Base-by-base conservation (phyloP, 2,329 filamentous ascomycete genomes). In the Fusarium sp. region DNA sequence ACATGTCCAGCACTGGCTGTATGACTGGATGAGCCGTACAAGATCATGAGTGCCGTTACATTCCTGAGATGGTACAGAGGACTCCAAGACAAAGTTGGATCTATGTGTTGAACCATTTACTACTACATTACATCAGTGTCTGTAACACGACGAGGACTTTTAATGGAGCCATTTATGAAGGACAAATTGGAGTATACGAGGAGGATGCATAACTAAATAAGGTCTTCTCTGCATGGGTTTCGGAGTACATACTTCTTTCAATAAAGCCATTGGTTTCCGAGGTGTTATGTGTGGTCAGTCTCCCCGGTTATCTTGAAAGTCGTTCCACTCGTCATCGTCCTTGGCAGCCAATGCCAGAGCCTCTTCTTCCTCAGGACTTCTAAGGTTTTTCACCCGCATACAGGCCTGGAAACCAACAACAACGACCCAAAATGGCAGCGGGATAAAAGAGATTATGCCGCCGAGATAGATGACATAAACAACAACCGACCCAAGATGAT, bases 41-140 rank as follows among this genome's bases (percentile, higher is more conserved):
- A 39, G 46, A 41, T 53, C 59, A 23, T 42, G 48, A 57, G 43
- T 9, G 20, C 23, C 20, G 51, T 59, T 50, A 50, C 51, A 39
- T 47, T 48, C 8, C 41, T 61, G n/a, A 31, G 31, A 66, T 52
- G 42, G 41, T 36, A 58, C 45, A 48, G 35, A 27, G 58, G 35
- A 37, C 36, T 52, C 46, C 49, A 41, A 48, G 46, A 41, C 45
- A 58, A 48, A 41, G 33, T 65, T 62, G 65, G 65, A 31, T 66
- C 65, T 35, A 41, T 39, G 43, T 58, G 50, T 42, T 52, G 31
- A 48, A 52, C 41, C 50, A 55, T 40, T 50, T 35, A 37, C 33
- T 36, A 53, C 52, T 58, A 52, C 33, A 66, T 66, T 53, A 58
- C 41, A 58, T 58, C 54, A 53, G 68, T 58, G 57, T 64, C 55